Evolutionary conservation across 495 filamentous ascomycete species (phyloP).

Genomic region (Penicillium samsonianum): DNA sequence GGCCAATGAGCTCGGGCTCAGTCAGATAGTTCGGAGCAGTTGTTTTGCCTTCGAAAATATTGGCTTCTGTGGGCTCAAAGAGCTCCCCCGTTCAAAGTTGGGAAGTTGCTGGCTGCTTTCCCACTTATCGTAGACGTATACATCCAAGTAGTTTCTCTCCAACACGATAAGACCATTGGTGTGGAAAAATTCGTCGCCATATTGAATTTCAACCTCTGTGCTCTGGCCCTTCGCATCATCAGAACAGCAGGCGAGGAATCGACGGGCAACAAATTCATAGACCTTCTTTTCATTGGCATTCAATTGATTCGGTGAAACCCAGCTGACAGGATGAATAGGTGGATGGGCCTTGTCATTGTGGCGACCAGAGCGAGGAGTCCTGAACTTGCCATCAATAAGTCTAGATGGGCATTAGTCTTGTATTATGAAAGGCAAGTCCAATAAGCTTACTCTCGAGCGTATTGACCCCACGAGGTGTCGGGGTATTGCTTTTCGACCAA

Average conservation of each 20-base stretch:
- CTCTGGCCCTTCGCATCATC: constrained; percentile 85
- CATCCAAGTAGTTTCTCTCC: constrained; percentile 88
- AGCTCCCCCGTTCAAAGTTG: constrained; percentile 70
- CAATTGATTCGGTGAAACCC: constrained; percentile 63
- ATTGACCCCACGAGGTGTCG: constrained; percentile 74
- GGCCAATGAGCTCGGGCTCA: constrained; percentile 92
- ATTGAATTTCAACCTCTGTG: constrained; percentile 81
- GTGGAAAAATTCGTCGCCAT: constrained; percentile 80
- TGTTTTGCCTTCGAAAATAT: constrained; percentile 86
- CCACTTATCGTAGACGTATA: constrained; percentile 97
- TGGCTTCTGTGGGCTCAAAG: constrained; percentile 87
- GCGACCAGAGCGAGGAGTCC: constrained; percentile 74
- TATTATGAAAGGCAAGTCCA: background rate
- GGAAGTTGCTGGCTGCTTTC: constrained; percentile 82
- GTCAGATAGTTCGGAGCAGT: constrained; percentile 82
- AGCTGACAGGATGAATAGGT: constrained; percentile 91
- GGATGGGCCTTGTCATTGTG: constrained; percentile 97
- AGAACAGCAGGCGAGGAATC: constrained; percentile 95
- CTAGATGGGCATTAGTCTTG: constrained; percentile 33
- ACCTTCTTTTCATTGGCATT: constrained; percentile 68
- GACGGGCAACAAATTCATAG: constrained; percentile 92
- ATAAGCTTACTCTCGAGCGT: constrained; percentile 62
- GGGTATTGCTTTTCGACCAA: constrained; percentile 82
- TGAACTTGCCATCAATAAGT: constrained; percentile 76
- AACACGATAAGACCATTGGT: constrained; percentile 83